Conservation (phyloP, 208 protist genomes). For the Acanthamoeba triangularis region DNA sequence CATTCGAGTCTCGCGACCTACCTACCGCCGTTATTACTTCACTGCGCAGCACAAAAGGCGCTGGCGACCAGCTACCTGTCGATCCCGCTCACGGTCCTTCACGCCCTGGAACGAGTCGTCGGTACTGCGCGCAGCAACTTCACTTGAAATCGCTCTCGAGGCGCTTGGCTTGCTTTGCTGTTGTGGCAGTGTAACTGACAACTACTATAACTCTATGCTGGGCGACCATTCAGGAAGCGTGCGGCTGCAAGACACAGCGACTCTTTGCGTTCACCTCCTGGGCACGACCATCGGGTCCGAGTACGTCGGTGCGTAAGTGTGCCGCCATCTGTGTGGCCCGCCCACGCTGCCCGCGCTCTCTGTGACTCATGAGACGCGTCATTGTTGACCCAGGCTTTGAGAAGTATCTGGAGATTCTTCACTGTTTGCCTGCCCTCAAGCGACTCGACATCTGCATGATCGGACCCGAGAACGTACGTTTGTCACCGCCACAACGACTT, state of each 20-base stretch:
- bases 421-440: neutral
- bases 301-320: neutral
- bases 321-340: neutral
- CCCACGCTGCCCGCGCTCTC: neutral
- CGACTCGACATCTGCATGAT: neutral
- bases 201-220: too few species aligned
- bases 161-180: neutral
- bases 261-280: neutral
- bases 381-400: neutral
- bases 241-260: neutral
- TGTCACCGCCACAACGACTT: neutral
- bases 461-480: neutral
- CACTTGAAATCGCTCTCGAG: neutral
- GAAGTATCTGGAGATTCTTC: neutral
- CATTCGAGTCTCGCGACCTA: neutral
- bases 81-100: neutral
- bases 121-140: neutral
- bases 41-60: neutral
- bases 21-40: neutral
- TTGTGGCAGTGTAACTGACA: too few species aligned
- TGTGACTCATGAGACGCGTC: neutral
- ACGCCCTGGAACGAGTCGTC: neutral
- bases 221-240: too few species aligned
- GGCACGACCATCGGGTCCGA: neutral
- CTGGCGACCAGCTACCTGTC: neutral